Evolutionary conservation across 1,284 basidiomycete genomes (phyloP).

Genomic region (Trametes polyzona): DNA sequence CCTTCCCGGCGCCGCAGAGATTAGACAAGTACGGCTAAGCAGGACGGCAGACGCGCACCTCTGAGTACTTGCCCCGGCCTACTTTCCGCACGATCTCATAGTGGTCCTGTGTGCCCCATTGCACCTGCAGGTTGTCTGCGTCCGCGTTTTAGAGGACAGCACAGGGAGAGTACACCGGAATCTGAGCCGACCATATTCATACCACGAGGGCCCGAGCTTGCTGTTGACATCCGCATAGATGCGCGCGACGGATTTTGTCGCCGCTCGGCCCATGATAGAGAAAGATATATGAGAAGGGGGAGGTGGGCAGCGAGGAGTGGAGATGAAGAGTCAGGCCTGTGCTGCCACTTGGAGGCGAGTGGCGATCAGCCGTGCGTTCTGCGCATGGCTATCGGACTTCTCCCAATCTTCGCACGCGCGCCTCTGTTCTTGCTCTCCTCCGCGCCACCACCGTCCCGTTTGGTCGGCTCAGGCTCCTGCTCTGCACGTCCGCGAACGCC

Average conservation of each 20-base stretch:
- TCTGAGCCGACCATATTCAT: slow-evolving; percentile 70
- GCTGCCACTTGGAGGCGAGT: slow-evolving; percentile 14
- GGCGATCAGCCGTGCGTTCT: slow-evolving; percentile 25
- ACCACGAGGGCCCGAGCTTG: slow-evolving; percentile 75
- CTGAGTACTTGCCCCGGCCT: slow-evolving; percentile 95
- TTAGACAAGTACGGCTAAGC: slow-evolving; percentile 10
- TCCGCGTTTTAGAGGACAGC: slow-evolving; percentile 30
- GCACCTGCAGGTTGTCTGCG: slow-evolving; percentile 88
- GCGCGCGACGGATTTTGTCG: slow-evolving; percentile 72
- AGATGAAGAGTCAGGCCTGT: slow-evolving; percentile 14
- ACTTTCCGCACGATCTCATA: slow-evolving; percentile 99
- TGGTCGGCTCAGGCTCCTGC: neutral
- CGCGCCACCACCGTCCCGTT: neutral
- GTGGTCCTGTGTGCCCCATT: slow-evolving; percentile 96
- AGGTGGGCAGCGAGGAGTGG: slow-evolving; percentile 13
- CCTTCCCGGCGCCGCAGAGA: slow-evolving; percentile 50
- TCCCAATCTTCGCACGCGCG: slow-evolving; percentile 1
- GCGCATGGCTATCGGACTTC: slow-evolving; percentile 20
- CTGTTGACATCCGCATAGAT: slow-evolving; percentile 78
- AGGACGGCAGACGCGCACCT: slow-evolving; percentile 56
- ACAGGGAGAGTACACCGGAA: slow-evolving; percentile 21
- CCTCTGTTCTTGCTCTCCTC: slow-evolving; percentile 1
- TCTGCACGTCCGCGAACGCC: too few relatives aligned
- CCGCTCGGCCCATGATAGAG: slow-evolving; percentile 60
- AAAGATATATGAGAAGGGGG: neutral